A percentile compares a stretch with the other conserved stretches of the same genome.
phyloP scores from a whole-genome alignment of 2,329 filamentous ascomycete genomes.

The Venturia effusa region DNA sequence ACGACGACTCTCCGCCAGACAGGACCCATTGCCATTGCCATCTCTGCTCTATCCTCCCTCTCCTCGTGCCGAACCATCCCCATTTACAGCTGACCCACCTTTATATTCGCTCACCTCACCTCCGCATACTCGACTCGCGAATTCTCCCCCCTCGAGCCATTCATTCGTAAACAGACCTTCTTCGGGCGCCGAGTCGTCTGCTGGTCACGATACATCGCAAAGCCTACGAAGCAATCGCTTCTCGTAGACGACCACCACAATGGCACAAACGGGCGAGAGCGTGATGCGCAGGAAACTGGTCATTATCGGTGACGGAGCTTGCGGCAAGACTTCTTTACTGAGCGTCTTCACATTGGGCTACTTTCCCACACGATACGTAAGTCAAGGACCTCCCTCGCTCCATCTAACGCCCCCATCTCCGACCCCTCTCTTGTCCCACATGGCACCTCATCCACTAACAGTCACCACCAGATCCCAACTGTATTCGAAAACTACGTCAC shows the following conservation, averaged over 20 bases:
- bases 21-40: not conserved
- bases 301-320: slow-evolving; percentile 94
- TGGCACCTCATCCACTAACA: not conserved
- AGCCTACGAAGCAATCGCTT: slow-evolving; percentile 13
- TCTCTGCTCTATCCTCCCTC: not conserved
- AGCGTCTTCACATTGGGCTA: slow-evolving; percentile 97
- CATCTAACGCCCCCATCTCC: not conserved
- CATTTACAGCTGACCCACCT: not conserved
- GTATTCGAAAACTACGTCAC: slow-evolving; percentile 99
- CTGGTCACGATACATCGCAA: not conserved
- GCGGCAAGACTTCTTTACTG: slow-evolving; percentile 93
- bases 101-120: not conserved
- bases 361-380: slow-evolving; percentile 76
- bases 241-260: slow-evolving; percentile 13
- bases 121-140: not conserved
- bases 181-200: not conserved
- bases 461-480: slow-evolving; percentile 61
- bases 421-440: not conserved
- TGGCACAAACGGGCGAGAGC: slow-evolving; percentile 37
- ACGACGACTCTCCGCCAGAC: not conserved
- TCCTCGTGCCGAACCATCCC: not conserved
- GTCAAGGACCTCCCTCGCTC: not conserved
- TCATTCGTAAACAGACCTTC: not conserved
- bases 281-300: slow-evolving; percentile 81
- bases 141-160: not conserved